phyloP scores from a whole-genome alignment of 371 early-diverging fungal genomes.

The Mucor irregularis region DNA sequence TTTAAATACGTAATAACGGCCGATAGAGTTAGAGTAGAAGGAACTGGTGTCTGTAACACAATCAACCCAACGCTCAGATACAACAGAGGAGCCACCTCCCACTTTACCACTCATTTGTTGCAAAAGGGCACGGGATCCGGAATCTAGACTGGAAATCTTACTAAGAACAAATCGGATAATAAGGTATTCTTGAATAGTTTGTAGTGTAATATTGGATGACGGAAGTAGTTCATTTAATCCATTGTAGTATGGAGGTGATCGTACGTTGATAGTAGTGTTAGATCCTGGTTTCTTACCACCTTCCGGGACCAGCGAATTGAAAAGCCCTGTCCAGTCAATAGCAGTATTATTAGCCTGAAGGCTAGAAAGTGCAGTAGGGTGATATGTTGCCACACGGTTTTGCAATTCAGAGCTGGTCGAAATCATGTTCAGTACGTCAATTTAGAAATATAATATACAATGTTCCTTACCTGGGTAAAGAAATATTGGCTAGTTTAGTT shows the following conservation, averaged over 20 bases:
- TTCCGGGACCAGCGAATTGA: background rate
- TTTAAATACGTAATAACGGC: conserved; percentile 51
- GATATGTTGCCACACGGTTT: conserved; percentile 54
- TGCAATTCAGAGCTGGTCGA: conserved; percentile 31
- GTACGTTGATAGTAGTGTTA: conserved; percentile 1
- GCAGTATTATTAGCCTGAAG: conserved; percentile 31
- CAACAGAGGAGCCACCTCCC: conserved; percentile 27
- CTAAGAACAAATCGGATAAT: conserved; percentile 4
- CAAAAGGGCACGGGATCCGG: conserved; percentile 14
- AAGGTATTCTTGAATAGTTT: conserved; percentile 19
- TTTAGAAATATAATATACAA: no score
- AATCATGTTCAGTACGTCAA: no score
- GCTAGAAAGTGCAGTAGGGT: conserved; percentile 40
- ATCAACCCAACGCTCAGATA: conserved; percentile 47
- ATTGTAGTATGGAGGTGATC: conserved; percentile 13
- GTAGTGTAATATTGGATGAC: background rate
- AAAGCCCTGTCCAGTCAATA: conserved; percentile 33
- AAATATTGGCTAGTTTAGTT: conserved; percentile 39
- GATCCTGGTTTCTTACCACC: background rate
- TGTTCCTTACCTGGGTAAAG: conserved; percentile 23
- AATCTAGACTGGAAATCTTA: conserved; percentile 12
- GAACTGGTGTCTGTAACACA: conserved; percentile 47
- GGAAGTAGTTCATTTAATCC: conserved; percentile 2
- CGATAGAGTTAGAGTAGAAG: conserved; percentile 47
- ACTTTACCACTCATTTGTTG: conserved; percentile 21